A percentile compares a stretch with the other conserved stretches of the same genome.
Evolutionary conservation across 2,329 filamentous ascomycete species (phyloP).

Genomic region (Zymoseptoria ardabiliae): DNA sequence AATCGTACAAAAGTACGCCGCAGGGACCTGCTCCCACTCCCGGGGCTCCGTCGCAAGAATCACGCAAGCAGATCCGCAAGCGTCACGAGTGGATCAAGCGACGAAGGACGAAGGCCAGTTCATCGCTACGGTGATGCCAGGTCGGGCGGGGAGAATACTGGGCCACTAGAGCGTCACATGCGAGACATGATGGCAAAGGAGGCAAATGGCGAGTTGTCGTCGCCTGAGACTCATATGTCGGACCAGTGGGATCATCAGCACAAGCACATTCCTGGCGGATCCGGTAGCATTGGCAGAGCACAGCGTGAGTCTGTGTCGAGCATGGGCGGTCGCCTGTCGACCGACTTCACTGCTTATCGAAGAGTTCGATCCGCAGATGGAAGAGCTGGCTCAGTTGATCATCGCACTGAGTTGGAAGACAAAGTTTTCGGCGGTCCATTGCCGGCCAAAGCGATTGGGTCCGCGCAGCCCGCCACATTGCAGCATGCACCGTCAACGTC

Average conservation of each 20-base stretch:
- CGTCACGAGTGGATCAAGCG: conserved; percentile 23
- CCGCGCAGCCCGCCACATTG: conserved; percentile 15
- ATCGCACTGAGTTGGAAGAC: conserved; percentile 6
- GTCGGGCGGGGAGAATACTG: conserved; percentile 36
- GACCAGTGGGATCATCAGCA: conserved; percentile 32
- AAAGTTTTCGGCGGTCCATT: conserved; percentile 6
- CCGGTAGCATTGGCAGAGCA: conserved; percentile 4
- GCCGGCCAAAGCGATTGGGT: conserved; percentile 14
- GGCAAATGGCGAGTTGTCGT: conserved; percentile 29
- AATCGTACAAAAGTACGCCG: conserved; percentile 3
- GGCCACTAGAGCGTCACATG: conserved; percentile 41
- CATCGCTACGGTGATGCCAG: conserved; percentile 38
- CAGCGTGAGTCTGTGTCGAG: conserved; percentile 5
- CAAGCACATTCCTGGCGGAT: conserved; percentile 16
- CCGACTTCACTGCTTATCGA: conserved; percentile 11
- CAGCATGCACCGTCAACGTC: conserved; percentile 29
- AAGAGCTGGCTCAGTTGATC: conserved; percentile 10
- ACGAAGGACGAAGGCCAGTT: conserved; percentile 32
- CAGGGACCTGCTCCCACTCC: conserved; percentile 14
- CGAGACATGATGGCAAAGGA: conserved; percentile 38
- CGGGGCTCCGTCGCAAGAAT: conserved; percentile 18
- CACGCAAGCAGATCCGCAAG: conserved; percentile 21
- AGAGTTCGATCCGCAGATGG: conserved; percentile 20
- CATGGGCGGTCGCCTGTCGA: conserved; percentile 16
- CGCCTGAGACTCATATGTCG: conserved; percentile 35